These are phyloP conservation scores for Petunia hybrid DNA, from an alignment of 305 asterid species.

Conservation along the genomic window DNA sequence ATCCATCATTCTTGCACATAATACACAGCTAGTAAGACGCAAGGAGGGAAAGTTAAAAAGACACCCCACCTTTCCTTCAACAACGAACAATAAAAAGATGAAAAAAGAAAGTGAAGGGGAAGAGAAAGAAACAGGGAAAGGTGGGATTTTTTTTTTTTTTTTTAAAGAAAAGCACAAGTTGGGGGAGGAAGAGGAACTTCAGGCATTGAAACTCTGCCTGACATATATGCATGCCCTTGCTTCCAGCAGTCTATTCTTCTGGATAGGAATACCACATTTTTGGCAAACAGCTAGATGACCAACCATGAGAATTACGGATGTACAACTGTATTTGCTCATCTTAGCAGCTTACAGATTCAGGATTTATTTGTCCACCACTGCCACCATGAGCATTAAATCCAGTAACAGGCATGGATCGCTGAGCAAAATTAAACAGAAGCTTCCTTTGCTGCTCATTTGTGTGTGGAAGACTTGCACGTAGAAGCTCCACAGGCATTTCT, in stretches of 20 bases:
- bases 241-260: not conserved
- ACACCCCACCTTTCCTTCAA: slow-evolving; percentile 35
- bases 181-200: not conserved
- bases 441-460: slow-evolving; percentile 55
- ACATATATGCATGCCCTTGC: not conserved
- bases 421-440: slow-evolving; percentile 46
- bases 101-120: not conserved
- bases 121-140: not conserved
- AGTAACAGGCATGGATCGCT: slow-evolving; percentile 50
- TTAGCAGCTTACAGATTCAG: slow-evolving; percentile 53
- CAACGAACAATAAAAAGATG: not conserved
- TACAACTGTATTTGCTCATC: not conserved
- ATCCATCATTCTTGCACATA: slow-evolving; percentile 51
- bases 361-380: slow-evolving; percentile 45
- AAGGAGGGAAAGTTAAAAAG: slow-evolving; percentile 35
- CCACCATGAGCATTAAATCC: slow-evolving; percentile 50
- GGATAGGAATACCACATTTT: slow-evolving; percentile 27
- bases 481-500: slow-evolving; percentile 64
- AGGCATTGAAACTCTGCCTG: slow-evolving; percentile 30
- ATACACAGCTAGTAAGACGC: slow-evolving; percentile 43
- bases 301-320: slow-evolving; percentile 31
- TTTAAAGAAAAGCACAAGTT: not conserved
- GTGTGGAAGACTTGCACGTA: slow-evolving; percentile 62
- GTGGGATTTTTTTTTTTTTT: not conserved
- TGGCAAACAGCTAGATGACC: slow-evolving; percentile 29